Base-by-base conservation (phyloP, 768 basidiomycete genomes). In the Galerina marginata region DNA sequence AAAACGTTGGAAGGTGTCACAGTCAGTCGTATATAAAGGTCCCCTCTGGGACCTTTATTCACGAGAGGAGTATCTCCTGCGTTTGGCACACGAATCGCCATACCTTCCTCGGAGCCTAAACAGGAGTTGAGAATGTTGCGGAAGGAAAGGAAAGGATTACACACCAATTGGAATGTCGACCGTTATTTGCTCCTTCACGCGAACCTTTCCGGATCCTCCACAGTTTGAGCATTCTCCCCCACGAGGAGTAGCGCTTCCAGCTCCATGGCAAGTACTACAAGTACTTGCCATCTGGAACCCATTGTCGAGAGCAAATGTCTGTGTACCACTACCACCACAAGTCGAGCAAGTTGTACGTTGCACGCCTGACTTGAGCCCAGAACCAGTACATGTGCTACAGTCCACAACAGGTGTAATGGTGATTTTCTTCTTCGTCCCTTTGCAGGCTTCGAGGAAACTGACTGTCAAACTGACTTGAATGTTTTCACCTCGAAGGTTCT, bases 231-330 rank as follows among this genome's bases (percentile, higher is more conserved):
- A 99, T 66, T 90, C 84, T 54, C 88, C 83, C 44, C 84, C 87
- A 26, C 86, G 86, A 57, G 95, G 94, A 37, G 97, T 85, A 2
- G 84, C 85, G 44, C 86, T 86, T 25, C 97, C 97, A 29, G 83
- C 81, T 9, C 97, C 97, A 15, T 83, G 80, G 75, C 97, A 99
- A 26, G 84, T 71, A 55, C 81, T 80, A 77, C 97, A 99, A 33
- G 94, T 95, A 62, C 88, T 92, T 23, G 95, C 89, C 94, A 99
- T 96, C 72, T 95, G 92, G 86, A 99, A 99, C 15, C 97, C 97
- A 72, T 84, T 90, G 70, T 93, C 89, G 69, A 99, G 85, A 54
- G 93, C 88, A 74, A 92, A 98, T 15, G 95, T 93, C 73, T 89
- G 86, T 38, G 90, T 87, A 46, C 97, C 97, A 23, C 91, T 83